These are phyloP conservation scores for Neoboletus subvelutipes DNA, from an alignment of 768 basidiomycete species.

Conservation along the genomic window DNA sequence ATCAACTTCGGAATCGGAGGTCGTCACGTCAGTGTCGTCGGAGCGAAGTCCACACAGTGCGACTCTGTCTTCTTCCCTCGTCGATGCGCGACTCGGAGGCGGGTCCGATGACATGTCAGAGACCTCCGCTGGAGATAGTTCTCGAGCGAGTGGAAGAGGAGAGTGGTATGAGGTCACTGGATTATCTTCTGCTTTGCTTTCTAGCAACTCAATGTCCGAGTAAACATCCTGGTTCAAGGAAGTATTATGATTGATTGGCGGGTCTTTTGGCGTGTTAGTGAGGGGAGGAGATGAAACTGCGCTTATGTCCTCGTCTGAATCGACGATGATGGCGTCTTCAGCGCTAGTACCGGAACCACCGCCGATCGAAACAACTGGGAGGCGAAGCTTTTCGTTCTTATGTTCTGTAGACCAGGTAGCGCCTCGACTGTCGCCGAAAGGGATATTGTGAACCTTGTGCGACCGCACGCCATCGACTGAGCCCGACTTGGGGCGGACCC, in stretches of 20 bases:
- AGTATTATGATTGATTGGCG: neutral
- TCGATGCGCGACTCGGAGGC: neutral
- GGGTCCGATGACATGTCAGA: neutral
- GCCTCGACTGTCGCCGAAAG: neutral
- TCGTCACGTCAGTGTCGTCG: neutral
- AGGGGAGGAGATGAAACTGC: neutral
- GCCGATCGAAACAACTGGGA: neutral
- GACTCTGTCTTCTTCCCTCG: neutral
- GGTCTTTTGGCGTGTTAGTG: neutral
- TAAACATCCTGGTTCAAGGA: neutral
- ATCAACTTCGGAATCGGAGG: constrained; percentile 11
- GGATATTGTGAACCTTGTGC: neutral
- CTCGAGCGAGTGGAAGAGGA: constrained; percentile 1
- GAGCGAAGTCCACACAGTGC: neutral
- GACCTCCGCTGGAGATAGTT: neutral
- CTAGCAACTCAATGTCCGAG: constrained; percentile 8
- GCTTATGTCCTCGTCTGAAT: constrained; percentile 19
- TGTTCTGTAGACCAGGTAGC: neutral
- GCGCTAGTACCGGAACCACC: constrained; percentile 10
- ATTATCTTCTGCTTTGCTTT: constrained; percentile 1
- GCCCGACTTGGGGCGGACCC: constrained; percentile 13
- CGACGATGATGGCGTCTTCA: constrained; percentile 23
- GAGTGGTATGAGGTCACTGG: neutral
- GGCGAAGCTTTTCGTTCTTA: neutral
- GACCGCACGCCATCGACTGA: neutral